phyloP scores from a whole-genome alignment of 1,139 yeast genomes.

The Hemisphaericaspora lyxosophila region DNA sequence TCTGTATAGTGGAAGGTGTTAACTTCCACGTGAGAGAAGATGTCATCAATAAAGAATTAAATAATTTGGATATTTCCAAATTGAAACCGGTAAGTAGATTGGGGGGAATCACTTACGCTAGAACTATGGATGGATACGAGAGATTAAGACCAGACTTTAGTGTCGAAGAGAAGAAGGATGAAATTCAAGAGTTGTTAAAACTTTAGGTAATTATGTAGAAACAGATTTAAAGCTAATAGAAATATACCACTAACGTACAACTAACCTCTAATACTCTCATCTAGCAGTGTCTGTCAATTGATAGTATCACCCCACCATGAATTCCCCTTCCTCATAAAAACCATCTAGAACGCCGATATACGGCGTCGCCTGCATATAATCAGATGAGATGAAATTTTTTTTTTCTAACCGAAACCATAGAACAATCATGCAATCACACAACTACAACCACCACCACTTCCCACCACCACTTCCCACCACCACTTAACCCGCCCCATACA shows the following conservation, averaged over 20 bases:
- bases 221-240: too few species aligned
- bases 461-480: too few species aligned
- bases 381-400: not conserved
- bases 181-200: constrained; percentile 10
- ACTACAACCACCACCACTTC: too few species aligned
- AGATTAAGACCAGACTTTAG: constrained; percentile 41
- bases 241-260: too few species aligned
- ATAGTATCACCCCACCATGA: too few species aligned
- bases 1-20: constrained; percentile 54
- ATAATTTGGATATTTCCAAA: constrained; percentile 45
- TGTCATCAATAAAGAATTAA: constrained; percentile 40
- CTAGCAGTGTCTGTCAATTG: too few species aligned
- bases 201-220: not conserved
- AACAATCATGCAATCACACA: too few species aligned
- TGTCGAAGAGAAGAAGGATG: constrained; percentile 13
- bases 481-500: too few species aligned
- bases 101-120: constrained; percentile 55
- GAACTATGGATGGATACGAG: constrained; percentile 45
- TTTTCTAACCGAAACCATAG: too few species aligned
- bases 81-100: constrained; percentile 55
- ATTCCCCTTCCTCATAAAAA: too few species aligned
- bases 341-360: too few species aligned
- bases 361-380: not conserved
- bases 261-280: too few species aligned
- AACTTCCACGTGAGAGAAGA: constrained; percentile 60